A percentile compares a stretch with the other conserved stretches of the same genome.
Evolutionary conservation across 2,329 filamentous ascomycete species (phyloP).

Genomic region (Drechslerella dactyloides): DNA sequence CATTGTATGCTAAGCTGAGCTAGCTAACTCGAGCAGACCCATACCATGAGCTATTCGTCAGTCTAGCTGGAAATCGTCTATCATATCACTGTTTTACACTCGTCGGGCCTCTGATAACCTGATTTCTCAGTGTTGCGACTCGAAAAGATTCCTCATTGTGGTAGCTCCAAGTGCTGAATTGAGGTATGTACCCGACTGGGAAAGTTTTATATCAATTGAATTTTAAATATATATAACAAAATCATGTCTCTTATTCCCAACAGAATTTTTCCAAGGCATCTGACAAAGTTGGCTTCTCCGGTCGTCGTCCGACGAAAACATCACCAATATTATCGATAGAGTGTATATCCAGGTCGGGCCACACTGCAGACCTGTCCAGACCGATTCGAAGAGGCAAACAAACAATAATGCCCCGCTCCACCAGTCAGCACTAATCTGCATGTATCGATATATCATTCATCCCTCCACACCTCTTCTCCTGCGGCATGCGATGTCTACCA

Average conservation of each 20-base stretch:
- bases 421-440: conserved; percentile 2
- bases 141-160: conserved; percentile 27
- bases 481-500: not conserved
- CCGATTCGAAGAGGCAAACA: not conserved
- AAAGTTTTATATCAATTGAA: not conserved
- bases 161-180: conserved; percentile 45
- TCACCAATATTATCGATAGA: no score
- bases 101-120: conserved; percentile 20
- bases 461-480: not conserved
- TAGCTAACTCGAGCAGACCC: not conserved
- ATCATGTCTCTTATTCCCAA: no score
- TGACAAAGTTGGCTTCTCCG: not conserved
- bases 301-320: not conserved
- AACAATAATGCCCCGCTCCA: not conserved
- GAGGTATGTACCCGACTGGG: conserved; percentile 30
- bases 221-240: no score
- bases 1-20: no score
- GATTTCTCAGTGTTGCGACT: not conserved
- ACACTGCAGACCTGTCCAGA: not conserved
- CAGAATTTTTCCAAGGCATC: not conserved
- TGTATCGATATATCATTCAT: not conserved
- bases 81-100: conserved; percentile 36
- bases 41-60: not conserved
- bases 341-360: not conserved
- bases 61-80: conserved; percentile 41